Percentiles rank a stretch among this genome's conserved stretches.
These are phyloP conservation scores for Neurospora terricola DNA, from an alignment of 495 filamentous ascomycete genomes.

Conservation along the genomic window DNA sequence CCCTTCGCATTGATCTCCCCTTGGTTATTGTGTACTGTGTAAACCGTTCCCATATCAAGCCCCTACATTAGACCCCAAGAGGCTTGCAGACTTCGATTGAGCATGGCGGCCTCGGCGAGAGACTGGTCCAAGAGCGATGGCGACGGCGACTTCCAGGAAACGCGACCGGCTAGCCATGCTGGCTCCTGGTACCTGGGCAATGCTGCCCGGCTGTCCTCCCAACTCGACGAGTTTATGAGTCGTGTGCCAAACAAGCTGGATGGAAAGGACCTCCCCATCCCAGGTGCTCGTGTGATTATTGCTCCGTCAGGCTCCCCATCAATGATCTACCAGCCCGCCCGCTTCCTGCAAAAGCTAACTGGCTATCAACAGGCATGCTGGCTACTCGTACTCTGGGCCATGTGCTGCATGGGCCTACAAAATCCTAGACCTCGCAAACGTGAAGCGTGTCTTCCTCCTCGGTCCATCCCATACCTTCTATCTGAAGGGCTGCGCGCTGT, in stretches of 20 bases:
- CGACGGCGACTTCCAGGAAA: conserved; percentile 10
- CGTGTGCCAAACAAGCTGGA: conserved; percentile 58
- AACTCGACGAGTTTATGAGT: conserved; percentile 74
- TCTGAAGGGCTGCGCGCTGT: conserved; percentile 66
- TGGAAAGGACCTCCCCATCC: conserved; percentile 52
- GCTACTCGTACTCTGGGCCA: conserved; percentile 89
- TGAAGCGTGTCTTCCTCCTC: conserved; percentile 86
- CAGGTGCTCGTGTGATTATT: conserved; percentile 81
- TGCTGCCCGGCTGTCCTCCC: conserved; percentile 44
- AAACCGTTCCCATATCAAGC: neutral
- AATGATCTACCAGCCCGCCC: neutral
- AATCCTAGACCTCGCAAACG: conserved; percentile 65
- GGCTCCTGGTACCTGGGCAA: conserved; percentile 68
- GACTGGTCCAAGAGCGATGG: neutral
- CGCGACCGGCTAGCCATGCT: conserved; percentile 55
- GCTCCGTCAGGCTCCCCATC: conserved; percentile 64
- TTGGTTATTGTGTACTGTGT: neutral
- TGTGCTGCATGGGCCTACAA: conserved; percentile 95
- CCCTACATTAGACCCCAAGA: neutral
- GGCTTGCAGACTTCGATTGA: neutral
- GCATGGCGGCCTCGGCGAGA: neutral
- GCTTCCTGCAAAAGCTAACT: neutral
- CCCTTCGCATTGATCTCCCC: neutral
- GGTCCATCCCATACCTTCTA: conserved; percentile 89
- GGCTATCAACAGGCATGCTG: conserved; percentile 62